Percentiles rank a stretch among this genome's conserved stretches.
phyloP scores from a whole-genome alignment of 306 rosid species.

The Cyamopsis tetragonoloba region DNA sequence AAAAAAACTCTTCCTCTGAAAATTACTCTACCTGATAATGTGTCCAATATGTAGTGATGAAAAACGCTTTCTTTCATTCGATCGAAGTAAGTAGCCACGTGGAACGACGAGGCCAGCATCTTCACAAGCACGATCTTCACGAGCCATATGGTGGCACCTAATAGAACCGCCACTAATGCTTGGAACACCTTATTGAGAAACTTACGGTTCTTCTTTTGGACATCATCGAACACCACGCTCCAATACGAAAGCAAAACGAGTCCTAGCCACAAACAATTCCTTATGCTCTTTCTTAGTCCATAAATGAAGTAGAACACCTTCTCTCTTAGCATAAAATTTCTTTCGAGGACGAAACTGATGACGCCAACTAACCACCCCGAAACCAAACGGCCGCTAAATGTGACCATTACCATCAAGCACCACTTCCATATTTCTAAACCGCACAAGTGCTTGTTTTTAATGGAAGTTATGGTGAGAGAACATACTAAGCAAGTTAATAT shows the following conservation, averaged over 20 bases:
- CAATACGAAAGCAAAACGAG: conserved; percentile 41
- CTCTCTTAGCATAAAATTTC: conserved; percentile 50
- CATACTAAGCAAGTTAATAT: conserved; percentile 38
- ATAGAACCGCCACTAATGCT: conserved; percentile 36
- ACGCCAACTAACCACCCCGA: conserved; percentile 41
- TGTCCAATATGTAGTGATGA: conserved; percentile 43
- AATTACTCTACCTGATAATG: conserved; percentile 37
- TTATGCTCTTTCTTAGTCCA: conserved; percentile 41
- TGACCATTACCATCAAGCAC: conserved; percentile 50
- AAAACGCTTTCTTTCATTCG: conserved; percentile 57
- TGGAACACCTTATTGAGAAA: conserved; percentile 41
- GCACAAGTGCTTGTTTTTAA: conserved; percentile 13
- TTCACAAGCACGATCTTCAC: conserved; percentile 47
- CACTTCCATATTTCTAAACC: conserved; percentile 49
- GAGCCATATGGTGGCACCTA: conserved; percentile 43
- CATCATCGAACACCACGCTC: conserved; percentile 35
- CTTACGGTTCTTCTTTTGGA: conserved; percentile 37
- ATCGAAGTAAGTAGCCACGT: conserved; percentile 50
- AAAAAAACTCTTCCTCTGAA: too few species aligned
- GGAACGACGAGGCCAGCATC: conserved; percentile 44
- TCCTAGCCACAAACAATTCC: conserved; percentile 46
- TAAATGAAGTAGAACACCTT: conserved; percentile 50
- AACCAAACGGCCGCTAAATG: conserved; percentile 46
- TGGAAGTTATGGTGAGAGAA: conserved; percentile 25
- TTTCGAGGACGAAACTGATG: conserved; percentile 24